Evolutionary conservation across 2,329 filamentous ascomycete species (phyloP).

Genomic region (Fusarium mexicanum): DNA sequence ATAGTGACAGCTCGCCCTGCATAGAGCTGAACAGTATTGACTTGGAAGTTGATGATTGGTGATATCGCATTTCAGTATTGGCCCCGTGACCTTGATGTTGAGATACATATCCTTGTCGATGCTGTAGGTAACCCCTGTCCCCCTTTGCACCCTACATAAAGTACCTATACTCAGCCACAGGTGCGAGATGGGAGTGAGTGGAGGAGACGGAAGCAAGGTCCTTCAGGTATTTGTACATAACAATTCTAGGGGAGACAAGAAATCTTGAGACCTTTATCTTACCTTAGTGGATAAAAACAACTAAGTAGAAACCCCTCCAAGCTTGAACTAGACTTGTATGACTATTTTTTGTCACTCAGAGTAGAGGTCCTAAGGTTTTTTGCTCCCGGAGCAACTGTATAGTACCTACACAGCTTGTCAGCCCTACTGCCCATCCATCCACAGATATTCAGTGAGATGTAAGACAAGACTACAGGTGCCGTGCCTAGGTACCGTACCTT

Average conservation of each 20-base stretch:
- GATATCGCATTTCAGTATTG: conserved; percentile 14
- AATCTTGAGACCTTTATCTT: neutral
- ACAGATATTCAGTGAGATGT: neutral
- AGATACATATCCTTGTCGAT: conserved; percentile 12
- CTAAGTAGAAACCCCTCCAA: neutral
- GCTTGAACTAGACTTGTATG: neutral
- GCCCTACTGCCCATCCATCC: conserved; percentile 3
- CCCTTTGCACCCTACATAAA: neutral
- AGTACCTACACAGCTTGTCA: neutral
- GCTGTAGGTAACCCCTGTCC: conserved; percentile 15
- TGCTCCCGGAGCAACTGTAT: neutral
- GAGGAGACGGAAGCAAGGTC: neutral
- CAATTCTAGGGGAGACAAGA: neutral
- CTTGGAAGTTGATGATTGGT: conserved; percentile 32
- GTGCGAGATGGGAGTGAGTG: neutral
- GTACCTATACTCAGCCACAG: conserved; percentile 16
- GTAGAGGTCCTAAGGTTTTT: neutral
- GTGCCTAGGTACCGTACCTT: neutral
- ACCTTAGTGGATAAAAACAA: neutral
- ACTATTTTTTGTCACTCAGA: neutral
- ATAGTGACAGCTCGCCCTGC: conserved; percentile 34
- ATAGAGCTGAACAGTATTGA: conserved; percentile 14
- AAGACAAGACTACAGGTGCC: neutral
- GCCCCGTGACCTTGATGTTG: conserved; percentile 22
- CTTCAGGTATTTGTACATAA: neutral